Evolutionary conservation across 2,329 filamentous ascomycete genomes (phyloP).

Genomic region (Neofusicoccum umdonicola): DNA sequence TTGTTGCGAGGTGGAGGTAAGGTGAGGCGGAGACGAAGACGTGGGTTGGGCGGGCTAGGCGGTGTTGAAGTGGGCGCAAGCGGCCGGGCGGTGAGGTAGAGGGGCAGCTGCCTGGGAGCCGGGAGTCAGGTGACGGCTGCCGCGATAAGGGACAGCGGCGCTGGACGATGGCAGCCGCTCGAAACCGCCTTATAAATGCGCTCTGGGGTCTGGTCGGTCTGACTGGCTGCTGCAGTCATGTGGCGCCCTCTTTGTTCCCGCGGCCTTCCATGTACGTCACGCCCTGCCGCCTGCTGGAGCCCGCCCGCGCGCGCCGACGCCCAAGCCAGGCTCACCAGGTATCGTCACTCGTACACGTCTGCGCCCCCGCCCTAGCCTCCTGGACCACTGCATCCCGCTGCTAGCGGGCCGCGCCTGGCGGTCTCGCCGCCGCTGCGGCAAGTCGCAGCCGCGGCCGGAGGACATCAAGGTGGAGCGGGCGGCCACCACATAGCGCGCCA

Average conservation of each 20-base stretch:
- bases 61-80: conserved; percentile 13
- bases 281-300: conserved; percentile 1
- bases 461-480: background rate
- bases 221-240: conserved; percentile 8
- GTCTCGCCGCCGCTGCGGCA: background rate
- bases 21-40: conserved; percentile 25
- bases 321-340: background rate
- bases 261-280: conserved; percentile 10
- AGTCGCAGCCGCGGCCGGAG: background rate
- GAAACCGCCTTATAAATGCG: conserved; percentile 12
- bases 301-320: background rate
- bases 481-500: background rate
- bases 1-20: conserved; percentile 26
- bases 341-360: conserved; percentile 1
- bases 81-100: conserved; percentile 13
- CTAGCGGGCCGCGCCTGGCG: background rate
- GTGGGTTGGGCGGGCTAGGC: conserved; percentile 28
- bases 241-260: conserved; percentile 12
- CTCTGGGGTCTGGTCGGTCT: background rate
- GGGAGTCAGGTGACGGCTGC: background rate
- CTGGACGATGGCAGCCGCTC: background rate
- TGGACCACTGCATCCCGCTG: background rate
- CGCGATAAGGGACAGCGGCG: background rate
- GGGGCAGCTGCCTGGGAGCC: conserved; percentile 7
- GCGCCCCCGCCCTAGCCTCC: background rate